Base-by-base conservation (phyloP, 2,329 filamentous ascomycete genomes). In the Knoxdaviesia proteae region DNA sequence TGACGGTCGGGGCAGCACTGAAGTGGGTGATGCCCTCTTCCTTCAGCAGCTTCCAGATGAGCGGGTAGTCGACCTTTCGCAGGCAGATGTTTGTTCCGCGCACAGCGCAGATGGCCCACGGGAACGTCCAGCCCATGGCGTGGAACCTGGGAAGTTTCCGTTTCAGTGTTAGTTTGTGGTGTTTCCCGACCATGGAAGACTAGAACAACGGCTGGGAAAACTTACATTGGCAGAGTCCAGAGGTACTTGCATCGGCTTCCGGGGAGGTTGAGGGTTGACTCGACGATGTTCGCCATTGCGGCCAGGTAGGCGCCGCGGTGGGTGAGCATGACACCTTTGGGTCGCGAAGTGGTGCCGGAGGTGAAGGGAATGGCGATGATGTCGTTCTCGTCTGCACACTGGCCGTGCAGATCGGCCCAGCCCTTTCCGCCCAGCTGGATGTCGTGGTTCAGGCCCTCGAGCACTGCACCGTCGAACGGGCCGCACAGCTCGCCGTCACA, bases 41-140 rank as follows among this genome's bases (percentile, higher is more conserved):
- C 53, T 86, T 92, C 34, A 98, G 63, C 4, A 98, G 62, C 40
- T 72, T 71, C 90, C 90, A 98, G 46, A 98, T 93, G 45, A 88
- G 67, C 0, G 83, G 75, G 55, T 98, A 98, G 60, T 96, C 86
- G 49, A 98, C 84, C 64, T 94, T 96, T 47, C 90, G 74, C 11
- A 98, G 66, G 53, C 87, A 94, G 56, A 94, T 86, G 58, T 96
- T 86, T 3, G 88, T 92, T n/a, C 88, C 90, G 47, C 90, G 70
- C 5, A 90, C 86, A 1, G 86, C 84, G 7, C 84, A 92, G n/a
- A 94, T 71, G 1, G 87, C 73, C 90, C 87, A 94, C 0, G 84
- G 84, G 52, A 88, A 92, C 1, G 83, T 87, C 84, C 83, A 90
- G n/a, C 70, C 76, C 41, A 75, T 63, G 33, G 75, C 74, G 51